A percentile compares a stretch with the other conserved stretches of the same genome.
Evolutionary conservation across 257 asterid species (phyloP).

Genomic region (Solanum peruvianum): DNA sequence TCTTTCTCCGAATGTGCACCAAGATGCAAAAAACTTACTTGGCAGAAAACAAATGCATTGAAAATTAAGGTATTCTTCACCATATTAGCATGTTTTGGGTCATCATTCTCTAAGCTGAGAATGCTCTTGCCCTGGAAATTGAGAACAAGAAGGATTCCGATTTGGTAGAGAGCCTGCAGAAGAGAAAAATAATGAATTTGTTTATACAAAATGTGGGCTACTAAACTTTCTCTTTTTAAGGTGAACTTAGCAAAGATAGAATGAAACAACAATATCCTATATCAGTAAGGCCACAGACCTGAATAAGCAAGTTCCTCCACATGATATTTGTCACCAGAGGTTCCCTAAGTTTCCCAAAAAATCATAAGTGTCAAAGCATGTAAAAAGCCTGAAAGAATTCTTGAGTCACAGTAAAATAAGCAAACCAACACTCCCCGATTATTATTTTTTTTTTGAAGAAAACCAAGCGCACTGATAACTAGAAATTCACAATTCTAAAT

Average conservation of each 20-base stretch:
- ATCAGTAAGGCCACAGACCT: slow-evolving; percentile 28
- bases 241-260: background rate
- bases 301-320: slow-evolving; percentile 93
- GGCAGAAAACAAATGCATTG: slow-evolving; percentile 83
- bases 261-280: background rate
- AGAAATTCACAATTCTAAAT: background rate
- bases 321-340: slow-evolving; percentile 88
- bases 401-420: background rate
- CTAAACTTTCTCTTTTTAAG: background rate
- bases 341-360: slow-evolving; percentile 41
- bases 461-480: background rate
- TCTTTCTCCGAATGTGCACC: background rate
- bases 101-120: slow-evolving; percentile 41
- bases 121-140: slow-evolving; percentile 52
- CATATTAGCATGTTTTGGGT: slow-evolving; percentile 40
- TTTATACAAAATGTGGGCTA: background rate
- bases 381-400: background rate
- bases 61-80: slow-evolving; percentile 74
- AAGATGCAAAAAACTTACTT: slow-evolving; percentile 42
- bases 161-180: slow-evolving; percentile 71
- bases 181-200: background rate
- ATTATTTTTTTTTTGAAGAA: background rate
- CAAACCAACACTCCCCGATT: background rate
- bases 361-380: background rate
- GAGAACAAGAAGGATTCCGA: slow-evolving; percentile 58